Conservation (phyloP, 2,329 filamentous ascomycete genomes). For the Cordyceps farinosa region DNA sequence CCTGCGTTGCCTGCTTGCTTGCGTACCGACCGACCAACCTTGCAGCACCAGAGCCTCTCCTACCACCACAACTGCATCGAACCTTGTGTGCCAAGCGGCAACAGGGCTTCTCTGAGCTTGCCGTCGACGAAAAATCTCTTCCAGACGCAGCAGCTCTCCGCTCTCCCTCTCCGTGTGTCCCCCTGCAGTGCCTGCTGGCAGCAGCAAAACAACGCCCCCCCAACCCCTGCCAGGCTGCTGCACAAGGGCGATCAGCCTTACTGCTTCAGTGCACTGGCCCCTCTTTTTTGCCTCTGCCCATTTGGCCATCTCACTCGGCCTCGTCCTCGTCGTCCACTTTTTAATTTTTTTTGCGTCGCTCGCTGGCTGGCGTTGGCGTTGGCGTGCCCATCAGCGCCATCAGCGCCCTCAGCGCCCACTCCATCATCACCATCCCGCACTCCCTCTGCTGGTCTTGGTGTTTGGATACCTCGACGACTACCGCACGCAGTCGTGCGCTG, state of each 20-base stretch:
- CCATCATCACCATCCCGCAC: background rate
- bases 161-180: background rate
- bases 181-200: background rate
- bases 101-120: too few species aligned
- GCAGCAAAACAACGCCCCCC: background rate
- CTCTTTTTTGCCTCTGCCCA: slow-evolving; percentile 9
- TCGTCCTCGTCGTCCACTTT: background rate
- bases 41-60: too few species aligned
- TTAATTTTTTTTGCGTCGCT: background rate
- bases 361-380: background rate
- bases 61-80: too few species aligned
- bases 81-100: too few species aligned
- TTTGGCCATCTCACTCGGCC: background rate
- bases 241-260: slow-evolving; percentile 15
- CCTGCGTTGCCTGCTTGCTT: too few species aligned
- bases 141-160: background rate
- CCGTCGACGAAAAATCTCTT: too few species aligned
- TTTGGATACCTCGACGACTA: too few species aligned
- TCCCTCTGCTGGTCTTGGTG: background rate
- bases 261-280: slow-evolving; percentile 5
- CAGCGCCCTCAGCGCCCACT: too few species aligned
- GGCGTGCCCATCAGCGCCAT: too few species aligned
- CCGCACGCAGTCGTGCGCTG: too few species aligned
- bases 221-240: slow-evolving; percentile 1
- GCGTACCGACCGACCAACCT: too few species aligned